These are phyloP conservation scores for Calonectria pseudoreteaudii DNA, from an alignment of 2,329 filamentous ascomycete genomes.

Conservation along the genomic window DNA sequence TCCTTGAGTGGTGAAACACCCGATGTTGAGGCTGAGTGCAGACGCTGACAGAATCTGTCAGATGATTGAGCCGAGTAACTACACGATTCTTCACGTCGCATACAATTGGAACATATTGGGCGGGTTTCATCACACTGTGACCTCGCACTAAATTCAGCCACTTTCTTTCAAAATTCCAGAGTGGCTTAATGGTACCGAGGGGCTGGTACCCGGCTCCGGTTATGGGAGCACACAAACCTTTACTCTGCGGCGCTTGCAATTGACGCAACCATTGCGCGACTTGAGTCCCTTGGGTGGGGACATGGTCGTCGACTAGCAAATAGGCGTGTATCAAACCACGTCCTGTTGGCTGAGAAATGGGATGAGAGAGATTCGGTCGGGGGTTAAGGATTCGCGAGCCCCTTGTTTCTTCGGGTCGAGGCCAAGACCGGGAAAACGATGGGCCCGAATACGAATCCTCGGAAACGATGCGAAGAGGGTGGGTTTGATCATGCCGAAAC, in stretches of 20 bases:
- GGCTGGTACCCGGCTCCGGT: neutral
- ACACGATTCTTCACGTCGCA: neutral
- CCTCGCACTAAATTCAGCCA: neutral
- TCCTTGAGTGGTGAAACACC: neutral
- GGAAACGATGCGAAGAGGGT: neutral
- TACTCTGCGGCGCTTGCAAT: conserved; percentile 49
- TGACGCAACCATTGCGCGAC: conserved; percentile 46
- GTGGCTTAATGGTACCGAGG: neutral
- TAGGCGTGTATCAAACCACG: neutral
- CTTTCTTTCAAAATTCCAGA: neutral
- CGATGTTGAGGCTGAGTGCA: neutral
- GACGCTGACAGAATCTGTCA: neutral
- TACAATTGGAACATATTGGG: neutral
- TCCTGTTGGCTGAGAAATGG: neutral
- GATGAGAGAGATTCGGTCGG: neutral
- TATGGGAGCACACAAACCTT: conserved; percentile 41
- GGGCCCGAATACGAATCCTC: neutral
- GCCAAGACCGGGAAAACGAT: neutral
- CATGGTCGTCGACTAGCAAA: conserved; percentile 24
- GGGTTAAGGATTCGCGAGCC: neutral
- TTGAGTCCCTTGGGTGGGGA: conserved; percentile 46
- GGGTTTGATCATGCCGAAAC: neutral
- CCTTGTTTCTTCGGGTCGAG: neutral
- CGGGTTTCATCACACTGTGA: neutral
- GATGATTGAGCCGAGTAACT: neutral